Base-by-base conservation (phyloP, 2,329 filamentous ascomycete genomes). In the Alternaria angustiovoidea region DNA sequence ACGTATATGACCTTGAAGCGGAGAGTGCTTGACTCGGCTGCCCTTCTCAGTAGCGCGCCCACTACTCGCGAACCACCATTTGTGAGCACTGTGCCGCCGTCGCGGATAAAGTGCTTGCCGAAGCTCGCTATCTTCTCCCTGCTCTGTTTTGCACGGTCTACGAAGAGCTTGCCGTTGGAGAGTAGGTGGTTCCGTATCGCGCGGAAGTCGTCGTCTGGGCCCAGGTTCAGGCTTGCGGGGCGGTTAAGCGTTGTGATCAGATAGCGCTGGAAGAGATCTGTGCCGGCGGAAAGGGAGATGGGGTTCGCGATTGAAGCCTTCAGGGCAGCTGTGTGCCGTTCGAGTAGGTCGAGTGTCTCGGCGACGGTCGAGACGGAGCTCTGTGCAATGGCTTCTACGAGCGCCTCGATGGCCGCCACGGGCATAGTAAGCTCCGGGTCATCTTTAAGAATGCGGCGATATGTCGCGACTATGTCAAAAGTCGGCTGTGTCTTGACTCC, bases 251-350 rank as follows among this genome's bases (percentile, higher is more conserved):
- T 93, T 57, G 89, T 88, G 72, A 97, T 90, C 69, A 99, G 88
- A 80, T 96, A 98, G 76, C 94, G 91, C 78, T 95, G 91, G 84
- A 99, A 98, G 60, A 98, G 88, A 78, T 97, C 94, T 61, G 94
- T 97, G 72, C 95, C 95, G 56, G 96, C 95, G 49, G 92, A 93
- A 16, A 98, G 88, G 5, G 94, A 94, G 57, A 98, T 92, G 14
- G 94, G 92, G 81, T 99, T 98, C 7, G 90, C 85, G 54, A 96
- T 90, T 20, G 89, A 88, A 59, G 85, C 84, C 78, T 94, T 94
- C 65, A 99, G 87, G 71, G 88, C 87, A 53, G 87, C 84, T 51
- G 92, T 94, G 75, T 95, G 90, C 47, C 86, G 87, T 73, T 90
- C 89, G 64, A 98, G 87, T 46, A 94, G 88, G 70, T 94, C 90